Evolutionary conservation across 2,329 filamentous ascomycete species (phyloP).

Genomic region (Ciborinia camelliae): DNA sequence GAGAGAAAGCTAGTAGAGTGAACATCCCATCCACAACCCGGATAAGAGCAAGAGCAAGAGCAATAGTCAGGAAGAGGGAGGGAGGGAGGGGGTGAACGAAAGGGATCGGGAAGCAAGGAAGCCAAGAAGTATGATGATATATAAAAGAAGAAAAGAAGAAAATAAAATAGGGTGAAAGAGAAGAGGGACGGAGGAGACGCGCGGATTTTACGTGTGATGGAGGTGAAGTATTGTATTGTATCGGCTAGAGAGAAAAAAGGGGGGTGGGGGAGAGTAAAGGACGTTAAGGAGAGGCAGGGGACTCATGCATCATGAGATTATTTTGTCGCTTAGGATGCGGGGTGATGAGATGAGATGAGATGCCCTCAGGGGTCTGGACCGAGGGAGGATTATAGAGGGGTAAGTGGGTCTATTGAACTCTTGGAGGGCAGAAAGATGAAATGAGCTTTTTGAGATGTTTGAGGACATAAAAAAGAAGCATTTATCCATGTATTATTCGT

Average conservation of each 20-base stretch:
- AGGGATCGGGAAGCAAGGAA: too few relatives aligned
- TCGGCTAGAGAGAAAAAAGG: neutral
- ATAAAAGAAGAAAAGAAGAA: too few relatives aligned
- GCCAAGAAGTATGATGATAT: too few relatives aligned
- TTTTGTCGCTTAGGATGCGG: neutral
- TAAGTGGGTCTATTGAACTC: neutral
- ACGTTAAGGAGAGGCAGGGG: neutral
- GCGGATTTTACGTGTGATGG: neutral
- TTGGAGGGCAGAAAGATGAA: neutral
- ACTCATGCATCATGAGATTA: neutral
- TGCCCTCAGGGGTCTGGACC: neutral
- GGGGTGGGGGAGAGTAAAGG: neutral
- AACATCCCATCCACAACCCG: too few relatives aligned
- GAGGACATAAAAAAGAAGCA: neutral
- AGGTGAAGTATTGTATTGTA: neutral
- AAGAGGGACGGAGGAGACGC: too few relatives aligned
- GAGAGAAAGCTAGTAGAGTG: too few relatives aligned
- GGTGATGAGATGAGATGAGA: conserved; percentile 1
- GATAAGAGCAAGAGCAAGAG: too few relatives aligned
- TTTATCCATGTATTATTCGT: neutral
- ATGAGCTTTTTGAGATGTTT: neutral
- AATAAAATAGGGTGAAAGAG: too few relatives aligned
- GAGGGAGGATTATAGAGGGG: neutral
- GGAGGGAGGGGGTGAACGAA: too few relatives aligned
- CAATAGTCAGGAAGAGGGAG: too few relatives aligned